Percentiles rank a stretch among this genome's conserved stretches.
These are phyloP conservation scores for Trichodelitschia bisporula DNA, from an alignment of 495 filamentous ascomycete genomes.

Conservation along the genomic window DNA sequence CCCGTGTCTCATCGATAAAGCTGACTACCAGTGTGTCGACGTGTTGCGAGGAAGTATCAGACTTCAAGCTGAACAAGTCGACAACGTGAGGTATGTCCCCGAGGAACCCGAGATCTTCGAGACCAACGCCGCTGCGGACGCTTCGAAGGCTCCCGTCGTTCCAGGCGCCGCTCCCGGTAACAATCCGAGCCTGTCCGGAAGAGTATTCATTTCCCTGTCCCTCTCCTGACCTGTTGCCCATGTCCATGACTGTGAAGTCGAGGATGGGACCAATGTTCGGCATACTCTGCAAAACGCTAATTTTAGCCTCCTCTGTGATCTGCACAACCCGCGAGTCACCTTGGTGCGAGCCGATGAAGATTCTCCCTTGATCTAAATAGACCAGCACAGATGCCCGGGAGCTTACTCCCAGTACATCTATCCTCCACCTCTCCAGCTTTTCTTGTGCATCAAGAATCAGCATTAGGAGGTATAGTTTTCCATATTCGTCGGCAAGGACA, in stretches of 20 bases:
- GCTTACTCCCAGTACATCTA: slow-evolving; percentile 41
- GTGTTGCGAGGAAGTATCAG: slow-evolving; percentile 18
- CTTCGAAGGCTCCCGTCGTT: slow-evolving; percentile 68
- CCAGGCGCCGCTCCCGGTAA: slow-evolving; percentile 74
- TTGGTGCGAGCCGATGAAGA: slow-evolving; percentile 81
- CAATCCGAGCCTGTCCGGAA: slow-evolving; percentile 81
- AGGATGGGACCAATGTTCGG: slow-evolving; percentile 74
- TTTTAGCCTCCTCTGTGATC: slow-evolving; percentile 22
- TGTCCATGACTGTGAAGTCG: slow-evolving; percentile 87
- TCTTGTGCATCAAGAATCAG: slow-evolving; percentile 35
- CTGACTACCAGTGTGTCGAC: slow-evolving; percentile 56
- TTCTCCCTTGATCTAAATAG: slow-evolving; percentile 44
- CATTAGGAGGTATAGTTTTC: slow-evolving; percentile 54
- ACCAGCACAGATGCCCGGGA: slow-evolving; percentile 54
- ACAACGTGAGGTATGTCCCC: slow-evolving; percentile 55
- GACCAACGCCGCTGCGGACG: slow-evolving; percentile 76
- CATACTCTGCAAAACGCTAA: slow-evolving; percentile 52
- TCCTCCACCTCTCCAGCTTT: slow-evolving; percentile 39
- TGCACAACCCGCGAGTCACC: slow-evolving; percentile 72
- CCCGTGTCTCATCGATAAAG: slow-evolving; percentile 58
- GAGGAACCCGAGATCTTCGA: slow-evolving; percentile 69
- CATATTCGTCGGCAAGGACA: slow-evolving; percentile 77
- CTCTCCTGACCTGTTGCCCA: slow-evolving; percentile 60
- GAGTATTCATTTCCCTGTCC: slow-evolving; percentile 69
- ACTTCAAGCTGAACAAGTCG: slow-evolving; percentile 40